phyloP scores from a whole-genome alignment of 1,284 basidiomycete genomes.

The Cryptococcus amylolentus region DNA sequence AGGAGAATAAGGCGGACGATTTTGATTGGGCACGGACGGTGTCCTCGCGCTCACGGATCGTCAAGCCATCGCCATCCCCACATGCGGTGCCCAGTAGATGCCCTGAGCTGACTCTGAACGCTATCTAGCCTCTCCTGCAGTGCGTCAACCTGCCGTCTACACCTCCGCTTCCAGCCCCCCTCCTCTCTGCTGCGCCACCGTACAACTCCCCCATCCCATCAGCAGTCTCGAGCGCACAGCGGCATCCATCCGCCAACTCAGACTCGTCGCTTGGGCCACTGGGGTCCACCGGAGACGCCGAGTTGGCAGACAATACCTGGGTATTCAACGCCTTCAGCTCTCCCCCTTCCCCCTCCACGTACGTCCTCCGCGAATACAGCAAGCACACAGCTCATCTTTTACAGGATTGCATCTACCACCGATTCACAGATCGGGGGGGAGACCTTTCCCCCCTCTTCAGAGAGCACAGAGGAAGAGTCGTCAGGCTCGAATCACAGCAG shows the following conservation, averaged over 20 bases:
- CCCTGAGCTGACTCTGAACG: not conserved
- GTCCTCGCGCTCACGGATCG: too few relatives aligned
- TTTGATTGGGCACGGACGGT: too few relatives aligned
- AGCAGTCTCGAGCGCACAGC: constrained; percentile 7
- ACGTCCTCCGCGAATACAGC: constrained; percentile 10
- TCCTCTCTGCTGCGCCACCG: constrained; percentile 11
- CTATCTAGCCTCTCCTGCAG: constrained; percentile 7
- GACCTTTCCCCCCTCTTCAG: constrained; percentile 35
- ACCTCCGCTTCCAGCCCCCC: constrained; percentile 19
- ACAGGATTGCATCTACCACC: constrained; percentile 37
- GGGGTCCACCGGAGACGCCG: constrained; percentile 10
- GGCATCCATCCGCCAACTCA: constrained; percentile 1
- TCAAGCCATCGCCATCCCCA: too few relatives aligned
- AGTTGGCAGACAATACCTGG: constrained; percentile 7
- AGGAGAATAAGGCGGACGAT: too few relatives aligned
- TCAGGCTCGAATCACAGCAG: constrained; percentile 19
- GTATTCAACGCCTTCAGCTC: constrained; percentile 21
- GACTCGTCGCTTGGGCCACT: constrained; percentile 3
- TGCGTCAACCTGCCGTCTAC: constrained; percentile 31
- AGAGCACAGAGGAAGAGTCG: constrained; percentile 22
- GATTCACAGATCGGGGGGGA: constrained; percentile 45
- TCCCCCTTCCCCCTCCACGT: constrained; percentile 47
- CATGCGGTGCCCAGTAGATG: not conserved
- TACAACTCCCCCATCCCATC: constrained; percentile 8
- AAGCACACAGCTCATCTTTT: not conserved